Evolutionary conservation across 1,139 yeast species (phyloP), one percentile per base, ranked within the genome.

Genomic region (Lodderomyces beijingensis): DNA sequence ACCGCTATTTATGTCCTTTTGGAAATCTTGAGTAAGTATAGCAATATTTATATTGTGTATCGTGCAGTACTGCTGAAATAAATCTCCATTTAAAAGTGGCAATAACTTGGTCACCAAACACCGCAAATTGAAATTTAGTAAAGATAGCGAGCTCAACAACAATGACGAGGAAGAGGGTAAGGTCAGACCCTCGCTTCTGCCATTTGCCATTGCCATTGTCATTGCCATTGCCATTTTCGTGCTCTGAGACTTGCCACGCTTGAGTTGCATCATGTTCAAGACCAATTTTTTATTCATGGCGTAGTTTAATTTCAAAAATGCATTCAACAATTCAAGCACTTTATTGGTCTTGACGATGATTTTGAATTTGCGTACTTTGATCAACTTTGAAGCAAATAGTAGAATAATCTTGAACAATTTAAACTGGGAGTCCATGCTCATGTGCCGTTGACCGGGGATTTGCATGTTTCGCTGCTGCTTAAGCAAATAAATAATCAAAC

Each of bases 1-100:
- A 8, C 10, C 21, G 21, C 7, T 19, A 19, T 7, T 8, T 19
- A 19, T 19, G 6, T 23, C 14, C 14, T 23, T 14, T 7, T 6
- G 14, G 19, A 17, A 28, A 4, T 47, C 47, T 27, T 40, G 45
- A 16, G 38, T 41, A 7, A 53, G 34, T 5, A 41, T 37, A 13
- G 47, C 49, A 16, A 51, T 26, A 33, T 59, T 50, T 13, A 67
- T 52, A 31, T 56, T 55, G 39, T 69, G 66, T 12, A 67, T 57
- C 20, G 49, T 46, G 39, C 70, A 65, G 39, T 65, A 67, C 40
- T 64, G 64, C 39, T 69, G 72, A 25, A 69, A 50, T 7, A 59
- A 45, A 1, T 56, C 59, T 0, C 74, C 73, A 40, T 67, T 64
- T 30, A 64, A 36, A 18, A 45, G 42, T 0, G 71, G 70, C 6